Percentiles rank a stretch among this genome's conserved stretches.
phyloP scores from a whole-genome alignment of 495 filamentous ascomycete genomes.

The Aspergillus avenaceus region DNA sequence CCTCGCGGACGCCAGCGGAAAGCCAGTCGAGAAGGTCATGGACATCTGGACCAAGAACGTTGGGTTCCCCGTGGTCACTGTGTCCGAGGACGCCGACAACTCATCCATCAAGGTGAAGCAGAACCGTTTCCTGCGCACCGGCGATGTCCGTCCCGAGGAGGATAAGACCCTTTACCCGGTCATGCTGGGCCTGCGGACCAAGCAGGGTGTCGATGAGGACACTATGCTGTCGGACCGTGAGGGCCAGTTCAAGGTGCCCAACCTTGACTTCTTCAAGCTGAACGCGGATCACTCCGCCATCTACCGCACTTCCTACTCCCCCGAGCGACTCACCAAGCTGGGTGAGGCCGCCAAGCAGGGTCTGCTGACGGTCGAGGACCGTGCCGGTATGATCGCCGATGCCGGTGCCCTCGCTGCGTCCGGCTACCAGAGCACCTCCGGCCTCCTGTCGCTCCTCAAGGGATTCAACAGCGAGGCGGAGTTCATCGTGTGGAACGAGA shows the following conservation, averaged over 20 bases:
- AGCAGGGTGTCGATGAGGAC: constrained; percentile 53
- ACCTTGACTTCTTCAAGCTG: constrained; percentile 63
- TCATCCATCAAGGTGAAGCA: constrained; percentile 56
- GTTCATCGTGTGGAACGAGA: constrained; percentile 94
- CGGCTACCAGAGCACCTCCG: constrained; percentile 90
- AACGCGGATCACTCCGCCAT: constrained; percentile 64
- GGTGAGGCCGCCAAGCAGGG: constrained; percentile 77
- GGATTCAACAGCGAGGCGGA: constrained; percentile 79
- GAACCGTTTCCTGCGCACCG: constrained; percentile 65
- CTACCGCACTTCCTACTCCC: constrained; percentile 61
- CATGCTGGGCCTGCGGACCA: constrained; percentile 56
- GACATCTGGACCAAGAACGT: constrained; percentile 68
- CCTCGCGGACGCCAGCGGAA: constrained; percentile 84
- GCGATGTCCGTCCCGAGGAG: constrained; percentile 62
- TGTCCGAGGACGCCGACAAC: constrained; percentile 47
- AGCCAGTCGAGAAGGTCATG: constrained; percentile 73
- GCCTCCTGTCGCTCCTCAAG: constrained; percentile 77
- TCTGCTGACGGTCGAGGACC: constrained; percentile 85
- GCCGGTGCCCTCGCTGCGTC: constrained; percentile 85
- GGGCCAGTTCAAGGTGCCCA: constrained; percentile 60
- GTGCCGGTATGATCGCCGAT: constrained; percentile 94
- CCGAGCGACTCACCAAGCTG: constrained; percentile 57
- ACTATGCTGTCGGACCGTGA: constrained; percentile 70
- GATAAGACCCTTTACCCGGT: constrained; percentile 69
- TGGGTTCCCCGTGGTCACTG: constrained; percentile 61